Percentiles rank a stretch among this genome's conserved stretches.
phyloP scores from a whole-genome alignment of 1,139 yeast species.

The Geotrichum klebahnii region DNA sequence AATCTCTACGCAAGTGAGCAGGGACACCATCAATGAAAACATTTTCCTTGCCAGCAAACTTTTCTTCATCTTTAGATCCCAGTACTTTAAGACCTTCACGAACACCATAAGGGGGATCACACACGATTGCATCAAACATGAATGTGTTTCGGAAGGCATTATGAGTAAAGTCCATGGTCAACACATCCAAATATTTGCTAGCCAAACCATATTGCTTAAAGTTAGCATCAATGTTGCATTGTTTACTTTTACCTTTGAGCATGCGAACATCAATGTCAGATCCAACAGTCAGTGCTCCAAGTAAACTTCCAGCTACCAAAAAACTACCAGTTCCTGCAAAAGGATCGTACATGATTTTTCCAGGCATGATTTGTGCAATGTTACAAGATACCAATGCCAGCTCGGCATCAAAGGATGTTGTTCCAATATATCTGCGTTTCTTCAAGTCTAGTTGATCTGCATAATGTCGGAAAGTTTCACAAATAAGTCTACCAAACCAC shows the following conservation, averaged over 20 bases:
- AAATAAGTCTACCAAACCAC: constrained; percentile 75
- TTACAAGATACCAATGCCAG: constrained; percentile 76
- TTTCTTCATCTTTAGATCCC: constrained; percentile 69
- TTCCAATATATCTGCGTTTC: constrained; percentile 83
- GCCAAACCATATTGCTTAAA: constrained; percentile 69
- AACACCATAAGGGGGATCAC: constrained; percentile 98
- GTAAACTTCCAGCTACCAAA: constrained; percentile 80
- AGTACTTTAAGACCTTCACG: constrained; percentile 92
- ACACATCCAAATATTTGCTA: constrained; percentile 60
- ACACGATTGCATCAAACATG: constrained; percentile 71
- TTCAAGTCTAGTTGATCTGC: constrained; percentile 78
- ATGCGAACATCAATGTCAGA: constrained; percentile 89
- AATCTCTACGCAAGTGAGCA: constrained; percentile 75
- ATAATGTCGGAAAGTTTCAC: constrained; percentile 61
- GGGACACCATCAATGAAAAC: constrained; percentile 69
- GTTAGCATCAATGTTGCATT: constrained; percentile 55
- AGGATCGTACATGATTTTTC: constrained; percentile 80
- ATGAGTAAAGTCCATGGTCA: constrained; percentile 94
- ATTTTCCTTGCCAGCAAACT: constrained; percentile 63
- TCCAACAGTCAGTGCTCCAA: constrained; percentile 77
- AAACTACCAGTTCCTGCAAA: constrained; percentile 97
- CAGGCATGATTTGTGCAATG: constrained; percentile 66
- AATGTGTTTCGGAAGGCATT: constrained; percentile 67
- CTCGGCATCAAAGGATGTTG: constrained; percentile 89
- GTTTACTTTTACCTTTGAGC: constrained; percentile 62